A percentile compares a stretch with the other conserved stretches of the same genome.
Conservation (phyloP, 768 basidiomycete species). For the Sistotremastrum niveocremeum region DNA sequence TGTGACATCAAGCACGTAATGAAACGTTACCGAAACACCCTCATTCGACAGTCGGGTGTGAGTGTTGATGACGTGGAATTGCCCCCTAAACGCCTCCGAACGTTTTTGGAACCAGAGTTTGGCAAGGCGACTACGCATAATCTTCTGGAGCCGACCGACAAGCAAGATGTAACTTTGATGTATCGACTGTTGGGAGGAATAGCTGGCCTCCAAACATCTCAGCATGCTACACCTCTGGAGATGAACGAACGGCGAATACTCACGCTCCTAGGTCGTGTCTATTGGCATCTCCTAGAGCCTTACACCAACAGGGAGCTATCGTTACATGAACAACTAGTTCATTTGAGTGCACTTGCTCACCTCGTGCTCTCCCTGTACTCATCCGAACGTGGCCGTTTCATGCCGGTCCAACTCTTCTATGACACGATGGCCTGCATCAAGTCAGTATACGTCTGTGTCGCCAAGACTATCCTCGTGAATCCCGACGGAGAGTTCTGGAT, state of each 20-base stretch:
- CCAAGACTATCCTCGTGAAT: conserved; percentile 21
- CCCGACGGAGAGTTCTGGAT: conserved; percentile 20
- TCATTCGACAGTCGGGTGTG: conserved; percentile 15
- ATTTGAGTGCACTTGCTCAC: conserved; percentile 21
- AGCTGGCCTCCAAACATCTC: conserved; percentile 13
- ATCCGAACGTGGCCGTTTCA: conserved; percentile 10
- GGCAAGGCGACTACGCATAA: conserved; percentile 3
- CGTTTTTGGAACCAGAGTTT: conserved; percentile 6
- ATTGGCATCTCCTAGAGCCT: conserved; percentile 15
- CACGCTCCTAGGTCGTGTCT: conserved; percentile 9
- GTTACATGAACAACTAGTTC: conserved; percentile 20
- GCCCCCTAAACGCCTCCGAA: conserved; percentile 11
- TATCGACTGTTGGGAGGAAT: conserved; percentile 14
- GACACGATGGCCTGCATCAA: conserved; percentile 26
- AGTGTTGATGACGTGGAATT: conserved; percentile 13
- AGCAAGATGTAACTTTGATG: conserved; percentile 19
- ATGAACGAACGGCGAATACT: conserved; percentile 14
- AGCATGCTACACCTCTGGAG: conserved; percentile 4
- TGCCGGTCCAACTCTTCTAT: conserved; percentile 15
- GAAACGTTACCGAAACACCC: conserved; percentile 19
- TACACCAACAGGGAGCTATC: conserved; percentile 18
- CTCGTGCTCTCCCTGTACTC: conserved; percentile 12
- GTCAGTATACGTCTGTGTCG: conserved; percentile 25
- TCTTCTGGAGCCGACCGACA: conserved; percentile 17
- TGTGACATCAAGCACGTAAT: conserved; percentile 24